Evolutionary conservation across 306 rosid species (phyloP).

Genomic region (barrel medic (Medicago truncatula)): MtrunA17r5.0-ANR NC_053048.1:35529001-35529500

Average conservation of each 20-base stretch:
- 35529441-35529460: slow-evolving; percentile 34
- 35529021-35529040: background rate
- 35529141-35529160: slow-evolving; percentile 39
- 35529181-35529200: slow-evolving; percentile 39
- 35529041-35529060: slow-evolving; percentile 28
- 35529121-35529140: slow-evolving; percentile 18
- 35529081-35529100: slow-evolving; percentile 31
- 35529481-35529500: slow-evolving; percentile 46
- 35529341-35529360: slow-evolving; percentile 49
- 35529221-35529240: slow-evolving; percentile 45
- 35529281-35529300: slow-evolving; percentile 42
- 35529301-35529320: slow-evolving; percentile 37
- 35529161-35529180: slow-evolving; percentile 44
- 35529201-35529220: slow-evolving; percentile 43
- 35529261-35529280: slow-evolving; percentile 45
- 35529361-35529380: slow-evolving; percentile 45
- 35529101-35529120: slow-evolving; percentile 13
- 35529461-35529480: slow-evolving; percentile 40
- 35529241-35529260: slow-evolving; percentile 46
- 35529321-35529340: slow-evolving; percentile 30
- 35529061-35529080: slow-evolving; percentile 19
- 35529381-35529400: slow-evolving; percentile 46
- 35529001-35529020: slow-evolving; percentile 19
- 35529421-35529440: slow-evolving; percentile 42
- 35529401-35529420: slow-evolving; percentile 36